Percentiles rank a stretch among this genome's conserved stretches.
Evolutionary conservation across 2,329 filamentous ascomycete species (phyloP).

Genomic region (Helotiales sp.): DNA sequence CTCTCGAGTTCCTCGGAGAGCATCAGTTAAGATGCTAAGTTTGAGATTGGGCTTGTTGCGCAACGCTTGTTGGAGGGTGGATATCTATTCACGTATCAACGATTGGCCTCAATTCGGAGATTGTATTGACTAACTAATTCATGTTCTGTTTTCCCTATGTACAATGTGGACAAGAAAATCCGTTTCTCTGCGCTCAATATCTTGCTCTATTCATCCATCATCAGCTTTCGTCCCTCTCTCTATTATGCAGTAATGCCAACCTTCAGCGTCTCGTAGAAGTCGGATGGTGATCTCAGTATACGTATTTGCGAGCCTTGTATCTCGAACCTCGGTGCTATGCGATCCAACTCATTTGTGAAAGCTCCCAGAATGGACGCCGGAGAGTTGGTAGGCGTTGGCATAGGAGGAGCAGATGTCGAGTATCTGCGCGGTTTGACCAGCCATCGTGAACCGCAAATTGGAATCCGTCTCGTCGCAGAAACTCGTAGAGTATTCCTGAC

Average conservation of each 20-base stretch:
- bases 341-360: constrained; percentile 76
- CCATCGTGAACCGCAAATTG: constrained; percentile 22
- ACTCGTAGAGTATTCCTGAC: constrained; percentile 36
- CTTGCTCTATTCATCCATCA: constrained; percentile 57
- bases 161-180: constrained; percentile 93
- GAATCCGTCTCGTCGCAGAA: constrained; percentile 31
- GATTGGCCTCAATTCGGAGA: constrained; percentile 11
- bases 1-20: constrained; percentile 87
- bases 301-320: constrained; percentile 77
- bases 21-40: constrained; percentile 89
- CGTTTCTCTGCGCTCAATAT: constrained; percentile 76
- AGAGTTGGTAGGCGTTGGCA: constrained; percentile 37
- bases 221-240: constrained; percentile 26
- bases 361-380: constrained; percentile 54
- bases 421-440: constrained; percentile 30
- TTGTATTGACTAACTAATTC: constrained; percentile 62
- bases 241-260: constrained; percentile 46
- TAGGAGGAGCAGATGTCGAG: constrained; percentile 27
- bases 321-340: constrained; percentile 86
- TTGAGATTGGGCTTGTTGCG: constrained; percentile 71
- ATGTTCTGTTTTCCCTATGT: constrained; percentile 90
- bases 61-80: constrained; percentile 74
- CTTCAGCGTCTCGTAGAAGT: constrained; percentile 92
- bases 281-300: constrained; percentile 76
- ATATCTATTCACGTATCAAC: constrained; percentile 53